A percentile compares a stretch with the other conserved stretches of the same genome.
Evolutionary conservation across 1,284 basidiomycete genomes (phyloP).

Genomic region (Ganoderma sp.): DNA sequence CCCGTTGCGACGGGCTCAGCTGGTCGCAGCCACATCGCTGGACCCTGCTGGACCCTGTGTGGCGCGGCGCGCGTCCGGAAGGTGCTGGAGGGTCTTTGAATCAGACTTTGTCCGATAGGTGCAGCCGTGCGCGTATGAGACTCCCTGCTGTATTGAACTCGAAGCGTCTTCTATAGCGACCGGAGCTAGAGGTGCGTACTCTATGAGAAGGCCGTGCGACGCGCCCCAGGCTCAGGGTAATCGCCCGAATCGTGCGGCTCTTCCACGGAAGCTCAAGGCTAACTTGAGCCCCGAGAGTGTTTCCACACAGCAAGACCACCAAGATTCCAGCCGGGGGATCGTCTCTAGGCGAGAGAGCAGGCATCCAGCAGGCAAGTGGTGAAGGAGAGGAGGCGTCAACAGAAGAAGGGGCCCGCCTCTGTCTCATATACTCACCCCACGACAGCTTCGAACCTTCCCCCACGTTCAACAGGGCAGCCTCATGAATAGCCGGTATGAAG

Average conservation of each 20-base stretch:
- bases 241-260: neutral
- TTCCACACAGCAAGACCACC: slow-evolving; percentile 1
- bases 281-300: neutral
- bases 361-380: neutral
- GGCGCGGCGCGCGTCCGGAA: neutral
- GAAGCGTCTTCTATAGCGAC: slow-evolving; percentile 5
- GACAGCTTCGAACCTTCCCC: neutral
- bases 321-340: neutral
- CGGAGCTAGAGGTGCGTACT: slow-evolving; percentile 18
- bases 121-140: neutral
- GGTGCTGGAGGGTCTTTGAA: neutral
- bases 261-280: slow-evolving; percentile 12
- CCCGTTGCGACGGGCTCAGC: neutral
- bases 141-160: neutral
- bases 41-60: neutral
- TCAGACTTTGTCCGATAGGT: neutral
- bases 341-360: slow-evolving; percentile 6
- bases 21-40: neutral
- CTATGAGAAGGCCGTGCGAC: slow-evolving; percentile 23
- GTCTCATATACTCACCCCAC: slow-evolving; percentile 13
- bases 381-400: neutral
- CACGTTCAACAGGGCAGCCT: neutral
- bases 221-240: neutral
- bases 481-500: neutral
- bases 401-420: neutral